Base-by-base conservation (phyloP, 1,139 yeast genomes). In the Yamadazyma kanchanaburiensis region DNA sequence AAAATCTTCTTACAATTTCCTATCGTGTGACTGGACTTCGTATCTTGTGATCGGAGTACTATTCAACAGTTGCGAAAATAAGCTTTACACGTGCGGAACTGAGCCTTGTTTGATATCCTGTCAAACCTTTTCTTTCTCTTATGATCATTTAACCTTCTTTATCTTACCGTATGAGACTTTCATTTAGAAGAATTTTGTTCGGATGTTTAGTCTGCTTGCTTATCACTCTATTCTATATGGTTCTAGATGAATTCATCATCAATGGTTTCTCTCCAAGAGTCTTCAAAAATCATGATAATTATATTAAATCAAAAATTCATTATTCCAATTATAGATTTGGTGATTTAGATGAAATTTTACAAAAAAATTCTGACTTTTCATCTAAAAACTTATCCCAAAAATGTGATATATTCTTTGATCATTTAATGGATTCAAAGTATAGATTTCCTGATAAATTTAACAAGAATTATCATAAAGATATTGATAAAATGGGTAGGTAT, bases 321-420 rank as follows among this genome's bases (percentile, higher is more conserved):
- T 57, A 49, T 37, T 37, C 56, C 21, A 54, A 56, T n/a, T 64
- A 62, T 38, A 34, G 45, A 30, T 62, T 43, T 40, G 35, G 46
- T 16, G 51, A 49, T 10, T 50, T 53, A 32, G 45, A 50, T 7
- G 41, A 44, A 5, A 58, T 60, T 28, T 37, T 44, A 10, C 5
- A 15, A 4, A 21, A 30, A 35, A 22, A 24, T 43, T 16, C 11
- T 6, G 30, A 22, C 6, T 27, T 36, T 20, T 15, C 24, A 6
- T 11, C 13, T 40, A 39, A 7, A 11, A 32, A 27, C 21, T 45
- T 46, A 32, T 40, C 10, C 2, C 55, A 58, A 4, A 52, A 51
- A 30, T 67, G 73, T 38, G 26, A 32, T 5, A 37, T 34, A 1
- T 59, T 64, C 35, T 66, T 66, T 38, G 33, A 45, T 2, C 48